Evolutionary conservation across 176 grass and related monocot genomes (phyloP).

Genomic region (Carex pumila): DNA sequence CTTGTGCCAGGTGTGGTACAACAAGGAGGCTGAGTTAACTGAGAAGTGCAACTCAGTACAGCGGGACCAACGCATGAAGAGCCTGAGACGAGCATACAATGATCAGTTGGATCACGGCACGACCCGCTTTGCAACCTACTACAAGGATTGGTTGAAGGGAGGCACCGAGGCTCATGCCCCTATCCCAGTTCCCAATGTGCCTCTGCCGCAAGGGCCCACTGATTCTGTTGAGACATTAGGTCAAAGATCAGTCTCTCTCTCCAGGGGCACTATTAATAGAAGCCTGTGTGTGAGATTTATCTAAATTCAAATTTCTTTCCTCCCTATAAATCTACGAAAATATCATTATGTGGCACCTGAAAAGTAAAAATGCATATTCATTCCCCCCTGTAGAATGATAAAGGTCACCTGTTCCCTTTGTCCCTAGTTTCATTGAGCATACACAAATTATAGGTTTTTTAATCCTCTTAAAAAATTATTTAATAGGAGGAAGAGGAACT

Average conservation of each 20-base stretch:
- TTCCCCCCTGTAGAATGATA: not conserved
- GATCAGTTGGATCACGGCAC: conserved; percentile 89
- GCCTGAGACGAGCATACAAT: conserved; percentile 55
- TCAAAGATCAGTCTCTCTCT: conserved; percentile 44
- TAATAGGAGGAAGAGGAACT: no score
- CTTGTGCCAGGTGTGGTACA: conserved; percentile 51
- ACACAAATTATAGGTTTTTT: not conserved
- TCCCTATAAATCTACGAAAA: not conserved
- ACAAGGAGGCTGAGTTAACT: conserved; percentile 45
- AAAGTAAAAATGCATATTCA: not conserved
- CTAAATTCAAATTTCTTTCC: not conserved
- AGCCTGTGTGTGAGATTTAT: conserved; percentile 52
- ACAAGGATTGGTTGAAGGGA: conserved; percentile 86
- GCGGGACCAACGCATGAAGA: conserved; percentile 41
- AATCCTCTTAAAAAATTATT: not conserved
- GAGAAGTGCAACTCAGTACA: conserved; percentile 27
- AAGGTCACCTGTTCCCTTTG: not conserved
- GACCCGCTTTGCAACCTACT: conserved; percentile 68
- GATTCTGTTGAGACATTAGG: conserved; percentile 12
- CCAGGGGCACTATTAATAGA: conserved; percentile 53
- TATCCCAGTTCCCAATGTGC: conserved; percentile 43
- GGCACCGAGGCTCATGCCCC: conserved; percentile 38
- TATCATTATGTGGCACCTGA: not conserved
- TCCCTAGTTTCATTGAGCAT: not conserved
- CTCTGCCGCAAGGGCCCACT: conserved; percentile 38